Base-by-base conservation (phyloP, 352 stramenopile genomes). In the Phytopythium vexans region DNA sequence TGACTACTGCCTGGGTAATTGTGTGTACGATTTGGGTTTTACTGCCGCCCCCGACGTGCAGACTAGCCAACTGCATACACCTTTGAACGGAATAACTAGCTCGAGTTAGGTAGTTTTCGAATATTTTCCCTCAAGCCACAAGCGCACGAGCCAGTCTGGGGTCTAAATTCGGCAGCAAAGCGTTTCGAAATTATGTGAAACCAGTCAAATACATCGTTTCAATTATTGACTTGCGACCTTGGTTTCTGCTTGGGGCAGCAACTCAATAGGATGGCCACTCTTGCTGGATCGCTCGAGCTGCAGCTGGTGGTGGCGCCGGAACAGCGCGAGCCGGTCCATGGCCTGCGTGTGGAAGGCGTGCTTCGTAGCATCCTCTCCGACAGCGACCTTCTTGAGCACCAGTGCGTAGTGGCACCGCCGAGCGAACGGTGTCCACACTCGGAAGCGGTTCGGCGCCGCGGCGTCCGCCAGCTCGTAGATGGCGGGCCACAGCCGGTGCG, bases 331-430 rank as follows among this genome's bases (percentile, higher is more conserved):
- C 47, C 80, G 82, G 12, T 32, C 32, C 46, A 70, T 69, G 6
- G 79, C 57, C 46, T 74, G 51, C 3, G 33, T 6, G 52, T 83
- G 82, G 58, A 83, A 86, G 9, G 69, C 56, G 32, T 69, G 71
- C 8, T 16, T 47, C 1, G 60, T 27, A 27, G 21, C 1, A 2
- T 27, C 21, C 21, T 27, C 21, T 27, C 21, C 21, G 21, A 27
- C 3, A 12, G 53, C 56, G 7, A 85, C 61, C 51, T 88, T 90
- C 49, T 87, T 57, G 12, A 90, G 58, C 14, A 88, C 74, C 42
- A 88, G 70, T 3, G 79, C 77, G 48, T 82, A 77, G 54, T 90
- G 76, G 49, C 79, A 90, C 9, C 70, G 59, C n/a, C 71, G 62
- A 14, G 64, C 68, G 46, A 82, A 78, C 4, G 79, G 79, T 1